Evolutionary conservation across 108 stramenopile species (phyloP).

Genomic region (Fragilariopsis cylindrus): DNA sequence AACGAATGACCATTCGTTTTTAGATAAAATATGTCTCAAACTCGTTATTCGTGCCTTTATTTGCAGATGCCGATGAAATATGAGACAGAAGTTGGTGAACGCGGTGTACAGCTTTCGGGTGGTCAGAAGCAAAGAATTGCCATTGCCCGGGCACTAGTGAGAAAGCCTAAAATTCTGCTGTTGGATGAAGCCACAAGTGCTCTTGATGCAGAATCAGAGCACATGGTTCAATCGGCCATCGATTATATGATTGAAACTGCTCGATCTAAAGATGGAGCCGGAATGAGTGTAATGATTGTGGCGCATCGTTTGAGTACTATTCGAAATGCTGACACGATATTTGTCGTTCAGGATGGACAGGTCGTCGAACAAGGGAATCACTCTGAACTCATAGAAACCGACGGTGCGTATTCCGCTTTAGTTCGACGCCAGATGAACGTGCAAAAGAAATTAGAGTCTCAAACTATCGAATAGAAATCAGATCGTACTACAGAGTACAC

Average conservation of each 20-base stretch:
- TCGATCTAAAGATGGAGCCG: constrained; percentile 25
- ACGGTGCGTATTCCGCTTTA: constrained; percentile 69
- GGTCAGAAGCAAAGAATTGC: constrained; percentile 85
- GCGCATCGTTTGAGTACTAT: constrained; percentile 93
- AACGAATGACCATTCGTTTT: too few relatives aligned
- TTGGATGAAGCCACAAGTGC: constrained; percentile 55
- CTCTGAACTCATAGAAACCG: constrained; percentile 67
- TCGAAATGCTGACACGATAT: constrained; percentile 87
- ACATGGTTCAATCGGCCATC: constrained; percentile 79
- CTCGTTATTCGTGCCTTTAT: too few relatives aligned
- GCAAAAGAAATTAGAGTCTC: constrained; percentile 38
- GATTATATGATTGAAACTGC: constrained; percentile 61
- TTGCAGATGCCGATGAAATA: constrained; percentile 50
- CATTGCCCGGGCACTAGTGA: constrained; percentile 81
- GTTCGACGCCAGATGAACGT: constrained; percentile 60
- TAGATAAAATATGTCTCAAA: too few relatives aligned
- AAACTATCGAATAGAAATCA: neutral
- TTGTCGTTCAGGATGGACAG: constrained; percentile 79
- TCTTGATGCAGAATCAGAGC: constrained; percentile 65
- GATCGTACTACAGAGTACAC: too few relatives aligned
- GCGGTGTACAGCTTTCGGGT: constrained; percentile 67
- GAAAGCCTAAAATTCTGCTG: constrained; percentile 52
- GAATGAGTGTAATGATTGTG: constrained; percentile 88
- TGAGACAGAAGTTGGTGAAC: constrained; percentile 79
- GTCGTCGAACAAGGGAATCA: constrained; percentile 90